phyloP scores from a whole-genome alignment of 1,284 basidiomycete species.

The Pulveroboletus sp. region DNA sequence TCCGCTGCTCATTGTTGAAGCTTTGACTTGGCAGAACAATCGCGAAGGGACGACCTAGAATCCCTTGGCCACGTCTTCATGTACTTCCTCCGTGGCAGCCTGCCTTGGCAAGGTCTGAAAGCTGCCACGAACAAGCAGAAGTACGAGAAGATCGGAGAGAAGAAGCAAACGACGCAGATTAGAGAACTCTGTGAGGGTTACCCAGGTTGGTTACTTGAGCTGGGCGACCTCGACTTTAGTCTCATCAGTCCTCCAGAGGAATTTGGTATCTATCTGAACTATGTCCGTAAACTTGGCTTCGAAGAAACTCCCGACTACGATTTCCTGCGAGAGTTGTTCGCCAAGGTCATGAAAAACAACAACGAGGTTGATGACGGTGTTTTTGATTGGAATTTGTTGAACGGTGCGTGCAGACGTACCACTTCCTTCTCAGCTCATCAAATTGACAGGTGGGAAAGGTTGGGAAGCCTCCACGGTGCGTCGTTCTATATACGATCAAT shows the following conservation, averaged over 20 bases:
- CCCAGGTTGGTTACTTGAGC: constrained; percentile 67
- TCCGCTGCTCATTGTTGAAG: not conserved
- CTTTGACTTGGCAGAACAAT: constrained; percentile 51
- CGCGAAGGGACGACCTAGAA: constrained; percentile 91
- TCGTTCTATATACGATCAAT: constrained; percentile 14
- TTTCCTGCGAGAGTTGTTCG: constrained; percentile 92
- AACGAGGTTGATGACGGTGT: constrained; percentile 91
- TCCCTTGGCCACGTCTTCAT: constrained; percentile 98
- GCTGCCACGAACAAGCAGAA: constrained; percentile 99
- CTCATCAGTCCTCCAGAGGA: constrained; percentile 76
- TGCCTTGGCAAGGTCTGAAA: constrained; percentile 95
- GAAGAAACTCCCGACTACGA: constrained; percentile 98
- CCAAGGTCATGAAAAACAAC: constrained; percentile 87
- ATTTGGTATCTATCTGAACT: constrained; percentile 96
- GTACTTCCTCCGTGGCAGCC: constrained; percentile 92
- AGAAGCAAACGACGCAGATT: constrained; percentile 95
- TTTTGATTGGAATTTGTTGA: constrained; percentile 96
- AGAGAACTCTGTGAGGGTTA: constrained; percentile 94
- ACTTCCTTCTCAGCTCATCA: constrained; percentile 11
- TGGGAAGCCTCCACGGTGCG: constrained; percentile 87
- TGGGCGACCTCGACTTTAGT: constrained; percentile 87
- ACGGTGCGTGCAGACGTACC: constrained; percentile 60
- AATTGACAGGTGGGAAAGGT: constrained; percentile 75
- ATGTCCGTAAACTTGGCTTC: constrained; percentile 93
- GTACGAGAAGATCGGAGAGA: constrained; percentile 98